phyloP scores from a whole-genome alignment of 2,329 filamentous ascomycete genomes.

The Sordariomycetes sp. region DNA sequence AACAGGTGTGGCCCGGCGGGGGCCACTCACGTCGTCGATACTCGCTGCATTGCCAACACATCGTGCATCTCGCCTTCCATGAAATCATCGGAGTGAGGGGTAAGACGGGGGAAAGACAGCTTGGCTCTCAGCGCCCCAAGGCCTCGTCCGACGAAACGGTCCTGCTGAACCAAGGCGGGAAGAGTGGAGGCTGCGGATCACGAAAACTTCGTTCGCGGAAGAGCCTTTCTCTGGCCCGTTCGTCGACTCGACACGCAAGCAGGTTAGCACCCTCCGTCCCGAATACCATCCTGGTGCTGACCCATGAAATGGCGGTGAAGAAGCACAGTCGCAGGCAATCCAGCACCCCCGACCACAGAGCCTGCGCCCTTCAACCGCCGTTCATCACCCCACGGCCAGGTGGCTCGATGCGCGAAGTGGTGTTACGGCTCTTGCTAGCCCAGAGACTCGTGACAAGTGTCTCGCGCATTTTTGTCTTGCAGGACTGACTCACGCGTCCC shows the following conservation, averaged over 20 bases:
- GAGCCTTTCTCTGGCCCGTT: background rate
- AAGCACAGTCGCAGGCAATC: background rate
- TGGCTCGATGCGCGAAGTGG: background rate
- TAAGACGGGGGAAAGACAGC: background rate
- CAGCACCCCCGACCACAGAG: background rate
- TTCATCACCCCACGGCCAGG: background rate
- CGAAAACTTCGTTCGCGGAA: background rate
- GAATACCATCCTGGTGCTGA: background rate
- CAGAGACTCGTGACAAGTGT: background rate
- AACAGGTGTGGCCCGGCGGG: background rate
- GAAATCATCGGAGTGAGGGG: background rate
- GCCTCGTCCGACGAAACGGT: background rate
- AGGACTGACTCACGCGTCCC: background rate
- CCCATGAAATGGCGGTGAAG: background rate
- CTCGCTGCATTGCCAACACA: slow-evolving; percentile 4
- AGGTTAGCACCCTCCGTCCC: background rate
- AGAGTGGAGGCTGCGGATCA: background rate
- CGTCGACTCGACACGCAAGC: background rate
- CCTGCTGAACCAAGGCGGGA: background rate
- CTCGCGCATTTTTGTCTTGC: background rate
- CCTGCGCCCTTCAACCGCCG: background rate
- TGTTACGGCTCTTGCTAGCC: background rate
- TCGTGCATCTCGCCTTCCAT: background rate
- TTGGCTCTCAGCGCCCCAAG: background rate
- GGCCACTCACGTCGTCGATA: background rate